A percentile compares a stretch with the other conserved stretches of the same genome.
These are phyloP conservation scores for Apium graveolens DNA, from an alignment of 129 eudicot species.

Conservation along the genomic window DNA sequence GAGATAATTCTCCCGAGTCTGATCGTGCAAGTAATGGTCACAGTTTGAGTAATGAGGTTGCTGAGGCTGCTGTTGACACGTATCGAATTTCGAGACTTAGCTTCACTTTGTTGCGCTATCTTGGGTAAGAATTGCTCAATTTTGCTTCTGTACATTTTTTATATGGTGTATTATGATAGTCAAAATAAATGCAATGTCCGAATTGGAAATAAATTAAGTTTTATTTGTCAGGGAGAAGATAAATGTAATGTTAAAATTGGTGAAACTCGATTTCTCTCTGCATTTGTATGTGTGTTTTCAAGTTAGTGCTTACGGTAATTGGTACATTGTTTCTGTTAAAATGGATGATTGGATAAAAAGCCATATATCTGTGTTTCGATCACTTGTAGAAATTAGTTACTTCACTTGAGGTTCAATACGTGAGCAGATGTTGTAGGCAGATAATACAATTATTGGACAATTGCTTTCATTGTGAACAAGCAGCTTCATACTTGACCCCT, in stretches of 20 bases:
- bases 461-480: not conserved
- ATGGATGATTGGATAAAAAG: not conserved
- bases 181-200: not conserved
- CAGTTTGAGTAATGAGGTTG: not conserved
- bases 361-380: not conserved
- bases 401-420: not conserved
- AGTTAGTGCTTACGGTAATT: not conserved
- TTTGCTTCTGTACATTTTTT: not conserved
- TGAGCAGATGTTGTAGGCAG: not conserved
- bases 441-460: not conserved
- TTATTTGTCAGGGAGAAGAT: not conserved
- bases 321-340: not conserved
- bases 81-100: conserved; percentile 34
- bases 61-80: not conserved
- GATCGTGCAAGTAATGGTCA: conserved; percentile 12
- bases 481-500: not conserved
- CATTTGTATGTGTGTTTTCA: not conserved
- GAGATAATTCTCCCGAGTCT: conserved; percentile 34
- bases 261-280: not conserved
- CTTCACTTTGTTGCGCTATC: conserved; percentile 41
- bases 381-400: not conserved
- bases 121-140: conserved; percentile 34
- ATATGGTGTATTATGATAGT: no score
- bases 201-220: not conserved
- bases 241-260: not conserved